Evolutionary conservation across 2,329 filamentous ascomycete genomes (phyloP).

Genomic region (Fusarium sp.): DNA sequence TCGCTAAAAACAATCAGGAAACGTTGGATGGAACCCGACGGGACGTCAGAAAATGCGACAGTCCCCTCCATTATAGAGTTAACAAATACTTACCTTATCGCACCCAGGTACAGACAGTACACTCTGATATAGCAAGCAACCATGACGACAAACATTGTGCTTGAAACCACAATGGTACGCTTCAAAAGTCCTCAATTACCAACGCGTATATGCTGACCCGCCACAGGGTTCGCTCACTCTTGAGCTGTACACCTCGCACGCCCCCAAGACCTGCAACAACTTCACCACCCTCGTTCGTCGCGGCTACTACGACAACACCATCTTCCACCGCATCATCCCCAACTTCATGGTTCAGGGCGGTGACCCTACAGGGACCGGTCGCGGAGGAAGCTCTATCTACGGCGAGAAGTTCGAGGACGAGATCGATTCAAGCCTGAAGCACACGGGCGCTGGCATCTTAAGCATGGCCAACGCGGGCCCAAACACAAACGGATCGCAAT

Average conservation of each 20-base stretch:
- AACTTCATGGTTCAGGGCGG: slow-evolving; percentile 97
- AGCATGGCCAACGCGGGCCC: slow-evolving; percentile 97
- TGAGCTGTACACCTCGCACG: slow-evolving; percentile 91
- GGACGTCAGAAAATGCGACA: slow-evolving; percentile 15
- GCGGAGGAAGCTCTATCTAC: slow-evolving; percentile 89
- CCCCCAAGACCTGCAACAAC: slow-evolving; percentile 89
- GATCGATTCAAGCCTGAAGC: slow-evolving; percentile 80
- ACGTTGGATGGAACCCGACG: not conserved
- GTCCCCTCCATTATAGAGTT: slow-evolving; percentile 30
- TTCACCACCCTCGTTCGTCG: slow-evolving; percentile 82
- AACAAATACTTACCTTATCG: not conserved
- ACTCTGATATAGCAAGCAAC: slow-evolving; percentile 28
- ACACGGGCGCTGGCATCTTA: slow-evolving; percentile 92
- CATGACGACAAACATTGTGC: slow-evolving; percentile 81
- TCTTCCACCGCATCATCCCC: slow-evolving; percentile 95
- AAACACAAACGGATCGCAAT: slow-evolving; percentile 94
- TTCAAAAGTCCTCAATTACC: not conserved
- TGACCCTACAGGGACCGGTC: slow-evolving; percentile 92
- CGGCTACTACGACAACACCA: slow-evolving; percentile 86
- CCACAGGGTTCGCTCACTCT: slow-evolving; percentile 81
- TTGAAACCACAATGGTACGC: slow-evolving; percentile 87
- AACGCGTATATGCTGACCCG: not conserved
- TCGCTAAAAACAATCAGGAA: slow-evolving; percentile 9
- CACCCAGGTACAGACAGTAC: not conserved
- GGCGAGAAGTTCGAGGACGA: slow-evolving; percentile 96